Evolutionary conservation across 1,284 basidiomycete species (phyloP).

Genomic region (Tetrapyrgos nigripes): DNA sequence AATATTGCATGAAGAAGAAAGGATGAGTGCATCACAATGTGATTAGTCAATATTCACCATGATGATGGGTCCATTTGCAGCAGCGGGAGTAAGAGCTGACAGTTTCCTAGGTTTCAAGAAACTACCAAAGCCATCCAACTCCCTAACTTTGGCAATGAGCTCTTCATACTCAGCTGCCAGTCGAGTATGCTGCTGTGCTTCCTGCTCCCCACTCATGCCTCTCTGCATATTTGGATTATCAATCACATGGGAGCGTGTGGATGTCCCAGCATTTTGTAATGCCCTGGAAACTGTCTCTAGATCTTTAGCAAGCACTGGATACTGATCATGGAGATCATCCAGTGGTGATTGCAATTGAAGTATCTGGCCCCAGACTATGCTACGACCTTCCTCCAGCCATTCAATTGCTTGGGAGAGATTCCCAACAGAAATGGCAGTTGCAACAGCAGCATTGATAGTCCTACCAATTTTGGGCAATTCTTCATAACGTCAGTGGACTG

Average conservation of each 20-base stretch:
- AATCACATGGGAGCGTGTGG: neutral
- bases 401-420: constrained; percentile 4
- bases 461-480: neutral
- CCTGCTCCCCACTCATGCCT: neutral
- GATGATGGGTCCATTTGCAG: constrained; percentile 13
- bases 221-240: neutral
- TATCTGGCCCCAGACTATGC: constrained; percentile 9
- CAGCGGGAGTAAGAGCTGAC: constrained; percentile 4
- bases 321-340: constrained; percentile 7
- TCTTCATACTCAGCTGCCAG: constrained; percentile 2
- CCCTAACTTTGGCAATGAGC: constrained; percentile 7
- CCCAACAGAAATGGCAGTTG: neutral
- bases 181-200: neutral
- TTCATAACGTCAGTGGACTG: neutral
- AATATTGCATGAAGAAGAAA: neutral
- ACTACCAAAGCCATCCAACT: constrained; percentile 5
- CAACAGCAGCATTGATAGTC: neutral
- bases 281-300: neutral
- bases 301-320: constrained; percentile 3
- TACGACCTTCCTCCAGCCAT: constrained; percentile 11
- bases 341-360: constrained; percentile 6
- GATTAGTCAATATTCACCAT: constrained; percentile 4
- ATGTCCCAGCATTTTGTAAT: constrained; percentile 3
- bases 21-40: constrained; percentile 10
- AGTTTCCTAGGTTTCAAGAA: constrained; percentile 14